Evolutionary conservation across 75 land plant species (phyloP).

Genomic region (Sequoiadendron giganteum): DNA sequence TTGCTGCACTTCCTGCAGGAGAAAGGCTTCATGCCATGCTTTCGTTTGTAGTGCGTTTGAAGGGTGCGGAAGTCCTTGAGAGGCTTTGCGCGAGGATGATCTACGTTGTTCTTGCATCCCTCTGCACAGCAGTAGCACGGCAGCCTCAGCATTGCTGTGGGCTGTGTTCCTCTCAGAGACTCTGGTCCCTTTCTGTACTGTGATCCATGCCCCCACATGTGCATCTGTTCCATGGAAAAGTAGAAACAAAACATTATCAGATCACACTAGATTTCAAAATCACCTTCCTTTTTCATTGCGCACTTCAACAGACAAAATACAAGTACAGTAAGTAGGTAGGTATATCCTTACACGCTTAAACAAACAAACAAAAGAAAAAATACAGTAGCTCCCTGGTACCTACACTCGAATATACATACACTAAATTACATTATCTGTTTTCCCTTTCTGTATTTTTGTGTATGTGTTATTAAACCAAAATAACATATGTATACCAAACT

Average conservation of each 20-base stretch:
- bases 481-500: background rate
- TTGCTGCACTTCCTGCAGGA: conserved; percentile 85
- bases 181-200: conserved; percentile 94
- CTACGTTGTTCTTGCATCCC: conserved; percentile 91
- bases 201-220: conserved; percentile 99
- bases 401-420: background rate
- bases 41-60: conserved; percentile 90
- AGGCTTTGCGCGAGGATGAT: conserved; percentile 81
- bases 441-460: background rate
- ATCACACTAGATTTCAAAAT: background rate
- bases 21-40: conserved; percentile 93
- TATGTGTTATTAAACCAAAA: too few species aligned
- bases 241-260: background rate
- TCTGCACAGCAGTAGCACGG: conserved; percentile 89
- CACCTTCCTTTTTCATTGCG: background rate
- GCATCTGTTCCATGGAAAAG: conserved; percentile 59
- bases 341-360: too few species aligned
- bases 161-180: conserved; percentile 91
- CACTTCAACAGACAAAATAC: background rate
- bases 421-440: background rate
- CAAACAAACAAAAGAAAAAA: too few species aligned
- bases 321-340: too few species aligned
- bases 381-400: background rate
- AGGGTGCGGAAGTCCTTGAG: conserved; percentile 87
- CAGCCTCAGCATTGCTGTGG: conserved; percentile 89